A percentile compares a stretch with the other conserved stretches of the same genome.
phyloP scores from a whole-genome alignment of 2,329 filamentous ascomycete genomes.

The Alternaria burnsii region DNA sequence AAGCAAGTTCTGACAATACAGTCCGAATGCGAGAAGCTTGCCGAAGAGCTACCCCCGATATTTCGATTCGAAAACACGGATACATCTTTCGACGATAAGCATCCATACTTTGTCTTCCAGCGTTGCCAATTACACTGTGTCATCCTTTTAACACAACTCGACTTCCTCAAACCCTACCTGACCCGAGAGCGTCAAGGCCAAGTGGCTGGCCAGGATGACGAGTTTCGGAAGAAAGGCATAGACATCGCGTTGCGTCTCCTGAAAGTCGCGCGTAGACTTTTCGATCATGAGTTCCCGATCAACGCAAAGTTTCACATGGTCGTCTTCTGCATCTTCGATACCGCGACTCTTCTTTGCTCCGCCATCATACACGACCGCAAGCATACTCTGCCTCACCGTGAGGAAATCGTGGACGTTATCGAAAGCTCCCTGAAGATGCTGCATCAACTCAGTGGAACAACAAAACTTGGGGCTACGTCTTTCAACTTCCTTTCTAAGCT shows the following conservation, averaged over 20 bases:
- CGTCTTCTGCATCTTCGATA: constrained; percentile 62
- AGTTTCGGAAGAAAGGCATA: constrained; percentile 55
- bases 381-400: constrained; percentile 51
- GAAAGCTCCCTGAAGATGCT: constrained; percentile 40
- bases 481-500: constrained; percentile 45
- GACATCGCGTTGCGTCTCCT: constrained; percentile 57
- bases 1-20: constrained; percentile 39
- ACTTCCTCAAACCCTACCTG: constrained; percentile 59
- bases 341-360: constrained; percentile 61
- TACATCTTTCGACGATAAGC: constrained; percentile 51
- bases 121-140: constrained; percentile 58
- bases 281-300: constrained; percentile 56
- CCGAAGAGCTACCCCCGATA: constrained; percentile 54
- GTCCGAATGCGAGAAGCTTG: constrained; percentile 55
- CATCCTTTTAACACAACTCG: constrained; percentile 57
- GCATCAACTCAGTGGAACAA: constrained; percentile 38
- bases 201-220: constrained; percentile 44
- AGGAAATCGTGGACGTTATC: constrained; percentile 55
- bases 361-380: constrained; percentile 61
- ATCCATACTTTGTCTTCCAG: constrained; percentile 58
- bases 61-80: constrained; percentile 55
- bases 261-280: constrained; percentile 52
- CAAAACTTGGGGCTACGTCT: constrained; percentile 42
- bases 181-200: constrained; percentile 45
- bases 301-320: constrained; percentile 61